These are phyloP conservation scores for Lablab purpureus DNA, from an alignment of 306 rosid species.

Conservation along the genomic window DNA sequence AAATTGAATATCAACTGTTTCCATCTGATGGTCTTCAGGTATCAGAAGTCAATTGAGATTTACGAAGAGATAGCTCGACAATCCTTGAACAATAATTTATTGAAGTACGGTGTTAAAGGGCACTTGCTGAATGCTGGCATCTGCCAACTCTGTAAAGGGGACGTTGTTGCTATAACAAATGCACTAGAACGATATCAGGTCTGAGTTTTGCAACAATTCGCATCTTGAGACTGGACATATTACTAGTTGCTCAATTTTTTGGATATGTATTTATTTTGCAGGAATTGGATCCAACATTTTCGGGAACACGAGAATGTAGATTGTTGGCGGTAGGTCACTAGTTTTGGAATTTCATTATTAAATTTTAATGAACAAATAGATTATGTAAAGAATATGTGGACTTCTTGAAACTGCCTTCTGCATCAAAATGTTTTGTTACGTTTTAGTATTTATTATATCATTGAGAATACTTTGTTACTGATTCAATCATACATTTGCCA, in stretches of 20 bases:
- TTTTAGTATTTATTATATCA: slow-evolving; percentile 13
- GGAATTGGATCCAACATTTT: slow-evolving; percentile 97
- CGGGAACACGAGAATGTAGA: slow-evolving; percentile 88
- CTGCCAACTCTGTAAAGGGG: slow-evolving; percentile 94
- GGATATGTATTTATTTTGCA: slow-evolving; percentile 53
- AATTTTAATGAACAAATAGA: neutral
- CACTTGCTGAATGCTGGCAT: slow-evolving; percentile 98
- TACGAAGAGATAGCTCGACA: slow-evolving; percentile 91
- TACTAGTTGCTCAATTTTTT: slow-evolving; percentile 41
- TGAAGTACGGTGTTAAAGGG: slow-evolving; percentile 96
- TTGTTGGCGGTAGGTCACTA: slow-evolving; percentile 72
- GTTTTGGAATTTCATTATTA: slow-evolving; percentile 14
- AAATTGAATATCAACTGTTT: slow-evolving; percentile 14
- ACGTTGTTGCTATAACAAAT: slow-evolving; percentile 81
- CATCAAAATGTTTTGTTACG: neutral
- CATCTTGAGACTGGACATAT: slow-evolving; percentile 34
- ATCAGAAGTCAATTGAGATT: slow-evolving; percentile 81
- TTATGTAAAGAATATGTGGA: slow-evolving; percentile 21
- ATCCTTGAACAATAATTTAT: slow-evolving; percentile 83
- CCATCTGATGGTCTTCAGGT: slow-evolving; percentile 57
- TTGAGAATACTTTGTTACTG: neutral
- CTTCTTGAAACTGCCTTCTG: neutral
- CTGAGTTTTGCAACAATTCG: slow-evolving; percentile 41
- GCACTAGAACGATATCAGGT: slow-evolving; percentile 90
- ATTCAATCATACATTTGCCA: neutral